Evolutionary conservation across 129 eudicot species (phyloP), one percentile per base, ranked within the genome.

Genomic region (Chrysanthemum makinoi): DNA sequence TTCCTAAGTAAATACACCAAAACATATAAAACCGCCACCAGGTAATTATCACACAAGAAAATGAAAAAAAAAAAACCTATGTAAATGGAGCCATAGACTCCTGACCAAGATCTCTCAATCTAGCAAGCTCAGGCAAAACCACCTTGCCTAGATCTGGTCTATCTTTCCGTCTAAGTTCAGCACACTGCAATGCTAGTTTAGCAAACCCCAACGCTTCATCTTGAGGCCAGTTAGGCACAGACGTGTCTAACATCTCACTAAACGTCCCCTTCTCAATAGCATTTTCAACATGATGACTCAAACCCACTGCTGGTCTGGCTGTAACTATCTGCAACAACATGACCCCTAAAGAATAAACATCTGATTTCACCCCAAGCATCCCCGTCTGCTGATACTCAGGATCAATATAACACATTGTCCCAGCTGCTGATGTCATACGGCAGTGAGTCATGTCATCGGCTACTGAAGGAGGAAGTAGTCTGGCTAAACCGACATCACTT

Each of bases 311-410:
- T 33, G 90, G 80, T 57, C 33, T 83, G 35, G 90, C 87, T 6
- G 90, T 86, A 61, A 86, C 66, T 1, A 86, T 39, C 84, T 86
- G 87, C 52, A 86, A 50, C 80, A 82, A 72, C 87, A 82, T 83
- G n/a, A 86, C 74, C 10, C 90, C 90, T 44, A 86, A 62, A 0
- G 90, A 86, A 62, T 86, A 86, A 13, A 86, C 71, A 59, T 86
- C 90, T 1, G 90, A 86, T 78, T 86, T 86, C 10, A 80, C 81
- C 18, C 87, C 87, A 18, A 86, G 79, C 87, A 77, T 80, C 68
- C 89, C 89, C 2, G 89, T 85, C 62, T 85, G 86, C 28, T 85
- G 89, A 59, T 85, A 85, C 55, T 83, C 90, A 1, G 90, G 90
- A 61, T 86, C 90, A 10, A 86, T 86, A 57, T 86, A 86, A 57